Evolutionary conservation across 176 grass and related monocot genomes (phyloP).

Genomic region (Tuctoria greenei): DNA sequence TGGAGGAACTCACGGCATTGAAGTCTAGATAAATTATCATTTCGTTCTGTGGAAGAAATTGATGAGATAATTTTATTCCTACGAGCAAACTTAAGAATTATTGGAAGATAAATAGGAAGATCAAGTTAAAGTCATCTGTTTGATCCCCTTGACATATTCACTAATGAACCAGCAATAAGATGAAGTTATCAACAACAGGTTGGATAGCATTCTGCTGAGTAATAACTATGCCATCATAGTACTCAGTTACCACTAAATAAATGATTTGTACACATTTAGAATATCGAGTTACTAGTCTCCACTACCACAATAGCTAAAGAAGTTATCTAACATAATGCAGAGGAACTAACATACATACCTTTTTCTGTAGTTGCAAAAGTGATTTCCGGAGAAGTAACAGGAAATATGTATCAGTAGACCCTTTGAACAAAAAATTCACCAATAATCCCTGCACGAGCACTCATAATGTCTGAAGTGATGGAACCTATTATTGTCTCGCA

Average conservation of each 20-base stretch:
- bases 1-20: not conserved
- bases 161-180: not conserved
- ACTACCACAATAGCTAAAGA: constrained; percentile 12
- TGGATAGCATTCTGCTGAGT: not conserved
- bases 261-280: not conserved
- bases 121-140: not conserved
- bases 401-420: constrained; percentile 1
- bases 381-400: constrained; percentile 11
- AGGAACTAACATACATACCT: constrained; percentile 31
- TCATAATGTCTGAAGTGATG: constrained; percentile 77
- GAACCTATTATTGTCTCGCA: constrained; percentile 85
- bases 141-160: not conserved
- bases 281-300: not conserved
- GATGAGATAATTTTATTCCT: not conserved
- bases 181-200: not conserved
- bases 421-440: constrained; percentile 45
- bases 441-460: constrained; percentile 80
- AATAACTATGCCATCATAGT: not conserved
- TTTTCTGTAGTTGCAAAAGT: constrained; percentile 10
- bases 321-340: not conserved
- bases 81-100: not conserved
- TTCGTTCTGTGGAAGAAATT: not conserved
- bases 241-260: not conserved
- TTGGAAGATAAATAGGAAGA: not conserved
- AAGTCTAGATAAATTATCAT: not conserved